phyloP scores from a whole-genome alignment of 192 early-diverging fungal species.

The Linnemannia zychae region DNA sequence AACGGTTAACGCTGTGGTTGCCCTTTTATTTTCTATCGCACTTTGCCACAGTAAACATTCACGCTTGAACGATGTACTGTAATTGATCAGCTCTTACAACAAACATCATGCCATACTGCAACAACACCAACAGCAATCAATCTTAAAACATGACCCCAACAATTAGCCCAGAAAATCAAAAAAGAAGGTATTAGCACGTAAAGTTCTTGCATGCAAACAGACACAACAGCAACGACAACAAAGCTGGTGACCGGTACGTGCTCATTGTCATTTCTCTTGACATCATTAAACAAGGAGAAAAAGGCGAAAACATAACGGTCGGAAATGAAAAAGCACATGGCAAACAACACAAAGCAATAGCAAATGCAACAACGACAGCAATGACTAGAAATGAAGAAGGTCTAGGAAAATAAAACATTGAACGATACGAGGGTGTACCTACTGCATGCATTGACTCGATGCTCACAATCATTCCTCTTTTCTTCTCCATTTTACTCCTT shows the following conservation, averaged over 20 bases:
- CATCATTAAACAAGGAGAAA: not conserved
- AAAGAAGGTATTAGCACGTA: not conserved
- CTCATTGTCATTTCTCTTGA: not conserved
- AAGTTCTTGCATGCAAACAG: not conserved
- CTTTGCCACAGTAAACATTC: not conserved
- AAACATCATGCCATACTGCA: not conserved
- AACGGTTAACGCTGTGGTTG: not conserved
- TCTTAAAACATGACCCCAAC: not conserved
- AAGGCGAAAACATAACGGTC: not conserved
- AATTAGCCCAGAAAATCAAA: not conserved
- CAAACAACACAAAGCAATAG: not conserved
- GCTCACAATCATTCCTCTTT: not conserved
- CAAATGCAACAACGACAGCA: no score
- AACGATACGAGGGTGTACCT: not conserved
- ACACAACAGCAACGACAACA: not conserved
- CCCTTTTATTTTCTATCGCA: not conserved
- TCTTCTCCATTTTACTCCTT: not conserved
- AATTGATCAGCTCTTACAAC: not conserved
- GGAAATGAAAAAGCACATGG: constrained; percentile 37
- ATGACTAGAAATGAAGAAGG: not conserved
- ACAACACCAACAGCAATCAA: not conserved
- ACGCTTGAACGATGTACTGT: not conserved
- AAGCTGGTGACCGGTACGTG: constrained; percentile 1
- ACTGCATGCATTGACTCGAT: not conserved
- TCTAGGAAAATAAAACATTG: not conserved